Percentiles rank a stretch among this genome's conserved stretches.
phyloP scores from a whole-genome alignment of 2,329 filamentous ascomycete species.

The Ceratocystis smalleyi region DNA sequence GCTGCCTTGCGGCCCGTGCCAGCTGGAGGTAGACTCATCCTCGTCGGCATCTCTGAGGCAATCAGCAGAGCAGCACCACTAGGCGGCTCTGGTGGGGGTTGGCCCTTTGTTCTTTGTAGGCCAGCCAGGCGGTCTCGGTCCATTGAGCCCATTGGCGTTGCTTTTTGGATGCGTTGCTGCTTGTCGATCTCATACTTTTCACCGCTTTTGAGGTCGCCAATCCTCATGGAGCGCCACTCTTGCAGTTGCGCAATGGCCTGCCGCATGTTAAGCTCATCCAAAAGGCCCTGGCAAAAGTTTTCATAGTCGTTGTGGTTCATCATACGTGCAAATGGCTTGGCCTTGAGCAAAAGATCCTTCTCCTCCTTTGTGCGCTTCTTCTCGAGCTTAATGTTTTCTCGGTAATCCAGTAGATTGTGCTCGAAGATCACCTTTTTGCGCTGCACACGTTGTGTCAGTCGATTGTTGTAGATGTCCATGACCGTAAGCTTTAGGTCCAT shows the following conservation, averaged over 20 bases:
- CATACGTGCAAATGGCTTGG: slow-evolving; percentile 90
- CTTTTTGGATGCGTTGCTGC: slow-evolving; percentile 52
- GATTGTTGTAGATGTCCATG: slow-evolving; percentile 94
- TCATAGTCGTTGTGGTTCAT: slow-evolving; percentile 92
- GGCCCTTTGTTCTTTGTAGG: slow-evolving; percentile 52
- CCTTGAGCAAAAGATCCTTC: slow-evolving; percentile 75
- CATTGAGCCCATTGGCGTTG: slow-evolving; percentile 61
- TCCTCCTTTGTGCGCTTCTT: slow-evolving; percentile 97
- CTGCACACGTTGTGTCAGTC: slow-evolving; percentile 78
- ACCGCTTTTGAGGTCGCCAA: slow-evolving; percentile 69
- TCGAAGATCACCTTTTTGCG: slow-evolving; percentile 95
- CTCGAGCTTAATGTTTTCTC: slow-evolving; percentile 75
- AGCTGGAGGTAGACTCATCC: slow-evolving; percentile 27
- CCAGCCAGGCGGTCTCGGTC: slow-evolving; percentile 65
- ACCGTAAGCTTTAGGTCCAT: slow-evolving; percentile 96
- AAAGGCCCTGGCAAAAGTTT: slow-evolving; percentile 64
- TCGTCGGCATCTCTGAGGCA: slow-evolving; percentile 60
- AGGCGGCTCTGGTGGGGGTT: slow-evolving; percentile 50
- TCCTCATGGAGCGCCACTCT: slow-evolving; percentile 77
- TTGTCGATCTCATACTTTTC: slow-evolving; percentile 93
- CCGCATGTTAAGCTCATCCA: slow-evolving; percentile 81
- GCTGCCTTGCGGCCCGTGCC: slow-evolving; percentile 19
- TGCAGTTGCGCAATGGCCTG: slow-evolving; percentile 82
- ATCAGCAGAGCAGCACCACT: slow-evolving; percentile 62
- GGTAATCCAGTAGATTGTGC: slow-evolving; percentile 82